Evolutionary conservation across 2,329 filamentous ascomycete genomes (phyloP).

Genomic region (Sclerotinia trifoliorum): DNA sequence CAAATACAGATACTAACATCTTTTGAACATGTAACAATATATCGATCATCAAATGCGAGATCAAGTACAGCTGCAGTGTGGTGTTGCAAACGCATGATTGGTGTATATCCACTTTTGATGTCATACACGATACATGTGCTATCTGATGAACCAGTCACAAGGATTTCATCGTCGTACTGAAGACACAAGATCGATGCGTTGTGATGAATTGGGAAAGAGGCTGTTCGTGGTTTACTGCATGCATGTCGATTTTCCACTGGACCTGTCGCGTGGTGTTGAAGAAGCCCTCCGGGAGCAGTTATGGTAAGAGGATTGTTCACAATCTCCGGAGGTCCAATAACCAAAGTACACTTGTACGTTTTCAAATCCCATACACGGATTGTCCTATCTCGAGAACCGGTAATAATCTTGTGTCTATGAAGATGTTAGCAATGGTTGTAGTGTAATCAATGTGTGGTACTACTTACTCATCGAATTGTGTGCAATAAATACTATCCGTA

Average conservation of each 20-base stretch:
- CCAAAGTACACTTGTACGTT: slow-evolving; percentile 77
- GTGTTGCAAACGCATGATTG: slow-evolving; percentile 72
- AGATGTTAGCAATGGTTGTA: slow-evolving; percentile 41
- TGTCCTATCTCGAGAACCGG: slow-evolving; percentile 90
- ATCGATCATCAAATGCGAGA: slow-evolving; percentile 84
- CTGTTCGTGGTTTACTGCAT: slow-evolving; percentile 53
- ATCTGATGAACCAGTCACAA: slow-evolving; percentile 94
- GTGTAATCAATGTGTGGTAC: not conserved
- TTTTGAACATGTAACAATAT: slow-evolving; percentile 97
- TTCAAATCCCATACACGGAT: slow-evolving; percentile 96
- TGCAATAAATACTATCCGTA: slow-evolving; percentile 93
- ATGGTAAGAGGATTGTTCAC: slow-evolving; percentile 54
- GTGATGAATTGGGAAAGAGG: slow-evolving; percentile 68
- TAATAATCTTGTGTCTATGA: slow-evolving; percentile 84
- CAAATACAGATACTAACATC: slow-evolving; percentile 92
- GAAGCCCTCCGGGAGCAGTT: slow-evolving; percentile 50
- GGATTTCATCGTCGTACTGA: slow-evolving; percentile 88
- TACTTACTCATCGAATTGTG: slow-evolving; percentile 92
- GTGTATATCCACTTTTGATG: slow-evolving; percentile 73
- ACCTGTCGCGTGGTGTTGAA: slow-evolving; percentile 57
- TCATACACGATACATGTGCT: slow-evolving; percentile 89
- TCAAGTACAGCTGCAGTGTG: slow-evolving; percentile 91
- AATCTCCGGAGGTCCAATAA: slow-evolving; percentile 77
- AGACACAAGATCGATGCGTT: slow-evolving; percentile 91
- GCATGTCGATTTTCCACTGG: slow-evolving; percentile 39